A percentile compares a stretch with the other conserved stretches of the same genome.
phyloP scores from a whole-genome alignment of 1,139 yeast genomes.

The Saccharomyces hybrid region DNA sequence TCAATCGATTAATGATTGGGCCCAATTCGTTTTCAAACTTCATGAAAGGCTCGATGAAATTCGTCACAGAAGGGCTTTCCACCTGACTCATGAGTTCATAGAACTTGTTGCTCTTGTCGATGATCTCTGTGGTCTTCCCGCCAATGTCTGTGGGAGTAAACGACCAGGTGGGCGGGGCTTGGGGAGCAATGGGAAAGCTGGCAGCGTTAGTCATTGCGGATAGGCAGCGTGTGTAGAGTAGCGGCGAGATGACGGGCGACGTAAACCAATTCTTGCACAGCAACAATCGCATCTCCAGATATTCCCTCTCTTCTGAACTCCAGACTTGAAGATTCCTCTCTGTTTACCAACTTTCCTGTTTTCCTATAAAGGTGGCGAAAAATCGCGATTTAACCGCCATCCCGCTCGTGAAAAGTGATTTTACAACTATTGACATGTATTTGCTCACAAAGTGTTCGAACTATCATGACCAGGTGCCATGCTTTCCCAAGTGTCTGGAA shows the following conservation, averaged over 20 bases:
- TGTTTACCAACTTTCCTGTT: neutral
- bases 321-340: neutral
- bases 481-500: too few relatives aligned
- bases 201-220: neutral
- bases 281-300: neutral
- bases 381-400: neutral
- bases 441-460: too few relatives aligned
- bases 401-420: neutral
- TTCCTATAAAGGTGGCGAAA: neutral
- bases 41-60: conserved; percentile 47
- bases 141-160: conserved; percentile 48
- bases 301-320: neutral
- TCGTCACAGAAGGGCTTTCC: conserved; percentile 49
- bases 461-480: neutral
- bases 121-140: conserved; percentile 39
- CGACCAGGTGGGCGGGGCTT: conserved; percentile 54
- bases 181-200: conserved; percentile 22
- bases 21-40: conserved; percentile 42
- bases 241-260: neutral
- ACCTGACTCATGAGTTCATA: conserved; percentile 50
- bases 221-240: neutral
- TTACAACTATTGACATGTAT: neutral
- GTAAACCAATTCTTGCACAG: neutral
- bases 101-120: conserved; percentile 39
- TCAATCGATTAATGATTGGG: conserved; percentile 43